Evolutionary conservation across 441 rosid species (phyloP).

Genomic region (Theobroma grandiflorum): DNA sequence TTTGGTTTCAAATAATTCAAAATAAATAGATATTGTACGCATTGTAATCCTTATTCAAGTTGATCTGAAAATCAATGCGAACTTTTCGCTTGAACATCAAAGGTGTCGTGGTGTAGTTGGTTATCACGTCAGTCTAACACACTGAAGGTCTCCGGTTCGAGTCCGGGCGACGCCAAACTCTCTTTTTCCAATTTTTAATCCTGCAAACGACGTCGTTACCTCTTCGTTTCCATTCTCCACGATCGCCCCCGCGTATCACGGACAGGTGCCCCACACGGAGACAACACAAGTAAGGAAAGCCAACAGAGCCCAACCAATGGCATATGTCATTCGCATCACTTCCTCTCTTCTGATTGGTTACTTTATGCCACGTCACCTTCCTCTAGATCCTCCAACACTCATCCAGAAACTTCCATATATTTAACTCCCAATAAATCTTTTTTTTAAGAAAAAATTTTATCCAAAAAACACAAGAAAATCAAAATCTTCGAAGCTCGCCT

Average conservation of each 20-base stretch:
- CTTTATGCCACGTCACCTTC: slow-evolving; percentile 58
- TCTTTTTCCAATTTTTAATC: background rate
- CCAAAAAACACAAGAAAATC: background rate
- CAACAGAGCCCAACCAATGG: slow-evolving; percentile 42
- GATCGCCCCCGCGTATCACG: background rate
- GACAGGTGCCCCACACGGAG: background rate
- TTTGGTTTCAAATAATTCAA: no score
- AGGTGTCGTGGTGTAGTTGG: slow-evolving; percentile 94
- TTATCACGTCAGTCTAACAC: slow-evolving; percentile 96
- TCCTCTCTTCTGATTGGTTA: slow-evolving; percentile 54
- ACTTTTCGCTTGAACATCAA: no score
- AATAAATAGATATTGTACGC: no score
- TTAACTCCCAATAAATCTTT: background rate
- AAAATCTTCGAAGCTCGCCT: background rate
- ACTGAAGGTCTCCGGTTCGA: slow-evolving; percentile 92
- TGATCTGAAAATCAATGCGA: no score
- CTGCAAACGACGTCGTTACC: slow-evolving; percentile 24
- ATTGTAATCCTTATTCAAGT: no score
- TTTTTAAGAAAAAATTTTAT: background rate
- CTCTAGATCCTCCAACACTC: slow-evolving; percentile 24
- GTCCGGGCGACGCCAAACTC: slow-evolving; percentile 72
- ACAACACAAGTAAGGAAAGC: background rate
- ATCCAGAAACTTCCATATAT: slow-evolving; percentile 25
- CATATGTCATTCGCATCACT: slow-evolving; percentile 43
- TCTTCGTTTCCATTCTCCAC: background rate